Evolutionary conservation across 768 basidiomycete species (phyloP).

Genomic region (Paxillus rubicundulus): DNA sequence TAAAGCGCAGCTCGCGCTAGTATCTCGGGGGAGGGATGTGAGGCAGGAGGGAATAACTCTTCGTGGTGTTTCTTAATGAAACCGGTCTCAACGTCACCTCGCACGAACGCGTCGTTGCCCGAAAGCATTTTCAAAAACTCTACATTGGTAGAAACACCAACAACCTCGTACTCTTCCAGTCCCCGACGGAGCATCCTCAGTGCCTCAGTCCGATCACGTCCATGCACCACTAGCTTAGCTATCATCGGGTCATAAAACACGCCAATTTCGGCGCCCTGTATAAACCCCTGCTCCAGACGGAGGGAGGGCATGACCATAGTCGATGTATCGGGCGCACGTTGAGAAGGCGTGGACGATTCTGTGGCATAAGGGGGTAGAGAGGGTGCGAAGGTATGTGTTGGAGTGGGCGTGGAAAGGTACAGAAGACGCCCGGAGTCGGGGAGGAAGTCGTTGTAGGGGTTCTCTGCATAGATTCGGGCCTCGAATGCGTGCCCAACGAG

Average conservation of each 20-base stretch:
- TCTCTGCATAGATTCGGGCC: constrained; percentile 94
- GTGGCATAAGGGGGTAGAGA: constrained; percentile 32
- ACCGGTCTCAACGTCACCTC: constrained; percentile 84
- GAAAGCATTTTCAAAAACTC: constrained; percentile 82
- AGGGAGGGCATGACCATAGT: constrained; percentile 52
- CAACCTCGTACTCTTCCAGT: constrained; percentile 85
- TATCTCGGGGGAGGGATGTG: constrained; percentile 56
- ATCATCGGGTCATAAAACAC: constrained; percentile 94
- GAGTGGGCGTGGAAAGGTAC: constrained; percentile 76
- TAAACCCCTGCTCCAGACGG: constrained; percentile 90
- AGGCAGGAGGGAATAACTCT: constrained; percentile 71
- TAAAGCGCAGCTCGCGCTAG: constrained; percentile 82
- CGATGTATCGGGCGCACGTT: constrained; percentile 18
- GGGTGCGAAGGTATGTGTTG: constrained; percentile 69
- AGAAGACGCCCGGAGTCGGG: constrained; percentile 85
- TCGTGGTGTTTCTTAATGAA: constrained; percentile 90
- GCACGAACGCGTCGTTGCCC: constrained; percentile 71
- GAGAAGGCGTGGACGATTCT: constrained; percentile 17
- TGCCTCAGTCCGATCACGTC: constrained; percentile 79
- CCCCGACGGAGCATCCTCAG: constrained; percentile 76
- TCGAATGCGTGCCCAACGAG: constrained; percentile 93
- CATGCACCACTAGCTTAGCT: constrained; percentile 88
- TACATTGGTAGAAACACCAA: constrained; percentile 88
- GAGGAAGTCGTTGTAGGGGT: constrained; percentile 88
- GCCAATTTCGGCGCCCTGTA: constrained; percentile 73